Evolutionary conservation across 78 protist species (phyloP).

Genomic region (Pirum gemmata): DNA sequence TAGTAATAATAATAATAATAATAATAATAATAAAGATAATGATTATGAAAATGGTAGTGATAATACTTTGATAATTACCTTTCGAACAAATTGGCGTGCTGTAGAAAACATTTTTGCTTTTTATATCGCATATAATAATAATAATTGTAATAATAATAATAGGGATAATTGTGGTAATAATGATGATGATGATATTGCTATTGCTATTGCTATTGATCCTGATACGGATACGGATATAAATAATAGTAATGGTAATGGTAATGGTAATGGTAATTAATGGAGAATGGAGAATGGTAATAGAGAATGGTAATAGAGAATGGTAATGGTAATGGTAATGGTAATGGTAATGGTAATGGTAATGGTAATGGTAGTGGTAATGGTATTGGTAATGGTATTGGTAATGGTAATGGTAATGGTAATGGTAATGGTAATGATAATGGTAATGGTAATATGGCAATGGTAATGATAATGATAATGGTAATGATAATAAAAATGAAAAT

Average conservation of each 20-base stretch:
- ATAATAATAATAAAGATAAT: conserved; percentile 28
- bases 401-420: not conserved
- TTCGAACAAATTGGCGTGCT: no score
- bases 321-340: not conserved
- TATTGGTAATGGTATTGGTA: not conserved
- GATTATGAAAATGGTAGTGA: conserved; percentile 6
- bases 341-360: not conserved
- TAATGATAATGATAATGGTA: not conserved
- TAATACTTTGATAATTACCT: no score
- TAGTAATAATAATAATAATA: no score
- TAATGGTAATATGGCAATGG: not conserved
- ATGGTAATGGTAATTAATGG: not conserved
- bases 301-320: not conserved
- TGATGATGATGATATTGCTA: not conserved
- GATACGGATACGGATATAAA: not conserved
- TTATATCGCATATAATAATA: no score
- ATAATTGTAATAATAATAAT: conserved; percentile 5
- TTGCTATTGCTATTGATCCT: not conserved
- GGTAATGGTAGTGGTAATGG: not conserved
- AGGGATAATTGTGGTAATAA: not conserved
- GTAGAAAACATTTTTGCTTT: no score
- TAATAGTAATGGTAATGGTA: not conserved
- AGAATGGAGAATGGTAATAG: not conserved
- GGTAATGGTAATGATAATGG: not conserved
- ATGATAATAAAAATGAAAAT: not conserved